Evolutionary conservation across 2,329 filamentous ascomycete species (phyloP).

Genomic region (Calonectria hawksworthii): DNA sequence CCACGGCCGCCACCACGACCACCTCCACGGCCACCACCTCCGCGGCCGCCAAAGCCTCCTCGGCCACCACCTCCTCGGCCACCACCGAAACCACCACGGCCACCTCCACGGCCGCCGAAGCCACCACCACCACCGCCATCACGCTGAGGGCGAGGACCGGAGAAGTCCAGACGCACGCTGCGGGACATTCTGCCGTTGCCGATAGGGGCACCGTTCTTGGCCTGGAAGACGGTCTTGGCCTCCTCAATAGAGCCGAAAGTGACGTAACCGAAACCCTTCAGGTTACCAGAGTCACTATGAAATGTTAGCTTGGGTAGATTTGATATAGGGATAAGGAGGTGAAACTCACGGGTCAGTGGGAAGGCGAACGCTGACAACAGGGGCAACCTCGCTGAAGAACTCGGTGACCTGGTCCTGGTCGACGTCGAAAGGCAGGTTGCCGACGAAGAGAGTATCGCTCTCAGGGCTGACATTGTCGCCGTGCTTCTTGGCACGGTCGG

Average conservation of each 20-base stretch:
- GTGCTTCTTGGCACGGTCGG: slow-evolving; percentile 76
- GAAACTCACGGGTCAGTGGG: slow-evolving; percentile 81
- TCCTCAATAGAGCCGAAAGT: slow-evolving; percentile 87
- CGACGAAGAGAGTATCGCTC: slow-evolving; percentile 90
- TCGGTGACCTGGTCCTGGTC: slow-evolving; percentile 81
- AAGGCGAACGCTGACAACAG: slow-evolving; percentile 84
- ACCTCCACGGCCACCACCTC: slow-evolving; percentile 61
- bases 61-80: slow-evolving; percentile 57
- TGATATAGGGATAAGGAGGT: neutral
- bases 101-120: slow-evolving; percentile 56
- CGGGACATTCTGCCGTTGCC: slow-evolving; percentile 78
- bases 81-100: slow-evolving; percentile 61
- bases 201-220: slow-evolving; percentile 76
- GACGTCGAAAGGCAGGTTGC: slow-evolving; percentile 89
- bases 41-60: slow-evolving; percentile 61
- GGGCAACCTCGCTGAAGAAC: slow-evolving; percentile 79
- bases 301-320: slow-evolving; percentile 30
- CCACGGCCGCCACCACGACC: slow-evolving; percentile 51
- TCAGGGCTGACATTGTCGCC: slow-evolving; percentile 86
- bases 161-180: slow-evolving; percentile 86
- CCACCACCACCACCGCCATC: slow-evolving; percentile 67
- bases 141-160: slow-evolving; percentile 74
- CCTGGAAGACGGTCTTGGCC: slow-evolving; percentile 80
- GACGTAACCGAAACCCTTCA: slow-evolving; percentile 95
- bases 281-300: slow-evolving; percentile 79